These are phyloP conservation scores for Ulmus americana DNA, from an alignment of 331 rosid genomes.

Conservation along the genomic window DNA sequence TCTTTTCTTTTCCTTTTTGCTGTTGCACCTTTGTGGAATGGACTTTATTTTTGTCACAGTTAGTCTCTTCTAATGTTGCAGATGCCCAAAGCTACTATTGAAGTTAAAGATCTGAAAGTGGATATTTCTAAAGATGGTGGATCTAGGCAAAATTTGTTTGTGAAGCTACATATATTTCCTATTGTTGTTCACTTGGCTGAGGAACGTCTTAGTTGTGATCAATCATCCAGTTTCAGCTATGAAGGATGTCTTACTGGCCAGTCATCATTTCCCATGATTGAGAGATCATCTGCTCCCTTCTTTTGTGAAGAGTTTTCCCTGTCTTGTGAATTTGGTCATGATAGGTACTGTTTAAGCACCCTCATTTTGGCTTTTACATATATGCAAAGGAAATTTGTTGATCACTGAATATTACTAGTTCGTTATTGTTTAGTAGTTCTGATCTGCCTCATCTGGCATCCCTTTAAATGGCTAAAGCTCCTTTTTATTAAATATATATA, in stretches of 20 bases:
- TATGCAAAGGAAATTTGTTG: conserved; percentile 4
- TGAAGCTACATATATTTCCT: conserved; percentile 69
- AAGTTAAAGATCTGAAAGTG: conserved; percentile 74
- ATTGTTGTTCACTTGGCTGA: conserved; percentile 69
- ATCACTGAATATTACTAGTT: not conserved
- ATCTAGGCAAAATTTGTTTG: conserved; percentile 57
- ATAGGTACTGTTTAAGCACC: conserved; percentile 52
- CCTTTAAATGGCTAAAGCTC: not conserved
- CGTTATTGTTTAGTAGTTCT: not conserved
- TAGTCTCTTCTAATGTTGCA: conserved; percentile 43
- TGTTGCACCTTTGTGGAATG: conserved; percentile 12
- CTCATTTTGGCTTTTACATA: conserved; percentile 2
- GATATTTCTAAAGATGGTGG: conserved; percentile 79
- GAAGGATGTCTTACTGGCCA: conserved; percentile 55
- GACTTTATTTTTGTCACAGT: not conserved
- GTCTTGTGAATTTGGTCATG: conserved; percentile 82
- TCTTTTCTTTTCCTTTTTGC: conserved; percentile 13
- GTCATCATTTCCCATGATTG: conserved; percentile 45
- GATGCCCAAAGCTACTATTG: conserved; percentile 73
- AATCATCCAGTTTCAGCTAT: conserved; percentile 45
- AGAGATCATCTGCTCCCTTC: conserved; percentile 59
- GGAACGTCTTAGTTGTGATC: conserved; percentile 62
- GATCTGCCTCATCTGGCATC: not conserved
- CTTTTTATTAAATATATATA: not conserved
- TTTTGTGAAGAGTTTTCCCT: conserved; percentile 69